Conservation (phyloP, 2,329 filamentous ascomycete species). For the Fusarium sarcochroum region DNA sequence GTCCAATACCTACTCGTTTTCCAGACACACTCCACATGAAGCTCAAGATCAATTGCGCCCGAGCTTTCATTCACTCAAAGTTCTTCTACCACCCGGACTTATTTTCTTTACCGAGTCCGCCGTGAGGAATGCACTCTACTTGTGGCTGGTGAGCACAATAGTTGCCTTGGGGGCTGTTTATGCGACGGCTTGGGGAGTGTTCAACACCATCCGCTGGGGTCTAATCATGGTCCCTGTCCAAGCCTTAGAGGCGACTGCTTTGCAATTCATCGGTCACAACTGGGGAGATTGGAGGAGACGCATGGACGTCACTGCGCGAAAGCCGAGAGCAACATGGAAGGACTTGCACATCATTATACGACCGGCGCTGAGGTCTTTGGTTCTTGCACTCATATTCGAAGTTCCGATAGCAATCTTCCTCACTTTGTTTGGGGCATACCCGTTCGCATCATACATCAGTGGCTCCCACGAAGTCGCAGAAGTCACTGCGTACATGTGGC, state of each 20-base stretch:
- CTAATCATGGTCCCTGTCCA: conserved; percentile 81
- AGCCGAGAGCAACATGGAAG: conserved; percentile 34
- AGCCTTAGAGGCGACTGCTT: conserved; percentile 74
- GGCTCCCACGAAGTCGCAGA: conserved; percentile 68
- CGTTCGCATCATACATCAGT: conserved; percentile 75
- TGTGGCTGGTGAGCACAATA: conserved; percentile 78
- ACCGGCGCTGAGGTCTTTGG: conserved; percentile 67
- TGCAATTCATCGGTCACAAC: conserved; percentile 75
- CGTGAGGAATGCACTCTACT: conserved; percentile 76
- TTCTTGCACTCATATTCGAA: conserved; percentile 70
- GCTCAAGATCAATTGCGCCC: conserved; percentile 49
- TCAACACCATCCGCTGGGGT: conserved; percentile 81
- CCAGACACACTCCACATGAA: neutral
- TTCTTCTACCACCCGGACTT: conserved; percentile 69
- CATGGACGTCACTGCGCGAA: conserved; percentile 42
- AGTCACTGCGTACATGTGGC: conserved; percentile 77
- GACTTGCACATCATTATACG: conserved; percentile 57
- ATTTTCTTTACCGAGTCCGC: conserved; percentile 75
- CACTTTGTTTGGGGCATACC: conserved; percentile 68
- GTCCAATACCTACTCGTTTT: conserved; percentile 51
- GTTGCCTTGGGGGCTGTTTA: conserved; percentile 74
- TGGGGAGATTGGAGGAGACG: conserved; percentile 69
- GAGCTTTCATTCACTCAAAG: conserved; percentile 59
- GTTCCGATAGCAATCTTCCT: conserved; percentile 74
- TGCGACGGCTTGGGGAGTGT: conserved; percentile 80